Conservation (phyloP, 148 eudicot genomes). For the Vaccinium vitisidaea region DNA sequence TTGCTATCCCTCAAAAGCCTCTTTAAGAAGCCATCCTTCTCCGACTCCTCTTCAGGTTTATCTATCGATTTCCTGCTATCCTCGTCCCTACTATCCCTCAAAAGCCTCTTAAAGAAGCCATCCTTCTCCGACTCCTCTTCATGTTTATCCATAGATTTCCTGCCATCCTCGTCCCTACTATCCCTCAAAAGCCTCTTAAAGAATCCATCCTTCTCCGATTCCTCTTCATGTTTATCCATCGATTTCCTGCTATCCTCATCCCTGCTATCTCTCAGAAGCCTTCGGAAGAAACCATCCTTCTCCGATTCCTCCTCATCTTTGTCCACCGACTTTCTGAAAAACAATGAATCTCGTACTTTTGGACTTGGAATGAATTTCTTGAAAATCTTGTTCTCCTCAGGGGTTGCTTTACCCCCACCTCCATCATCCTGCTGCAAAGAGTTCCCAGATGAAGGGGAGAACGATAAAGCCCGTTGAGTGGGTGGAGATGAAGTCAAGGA, state of each 20-base stretch:
- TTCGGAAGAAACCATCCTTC: conserved; percentile 76
- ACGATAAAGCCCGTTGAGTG: conserved; percentile 46
- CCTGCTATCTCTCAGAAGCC: conserved; percentile 66
- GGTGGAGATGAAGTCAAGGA: conserved; percentile 85
- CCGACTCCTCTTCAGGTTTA: conserved; percentile 60
- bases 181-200: conserved; percentile 74
- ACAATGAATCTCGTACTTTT: conserved; percentile 70
- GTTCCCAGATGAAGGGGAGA: conserved; percentile 56
- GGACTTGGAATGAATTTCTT: conserved; percentile 82
- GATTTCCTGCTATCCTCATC: conserved; percentile 57
- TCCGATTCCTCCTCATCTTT: conserved; percentile 75
- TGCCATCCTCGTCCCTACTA: conserved; percentile 61
- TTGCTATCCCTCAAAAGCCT: conserved; percentile 74
- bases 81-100: conserved; percentile 74
- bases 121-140: conserved; percentile 83
- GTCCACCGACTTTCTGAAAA: conserved; percentile 80
- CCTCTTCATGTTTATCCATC: conserved; percentile 55
- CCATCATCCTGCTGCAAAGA: conserved; percentile 48
- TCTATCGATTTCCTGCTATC: conserved; percentile 45
- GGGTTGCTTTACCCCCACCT: conserved; percentile 50
- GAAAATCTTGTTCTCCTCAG: conserved; percentile 79
- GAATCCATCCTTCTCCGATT: conserved; percentile 88
- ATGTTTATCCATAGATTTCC: conserved; percentile 41
- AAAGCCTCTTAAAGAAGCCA: conserved; percentile 77
- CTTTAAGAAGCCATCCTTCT: conserved; percentile 87